Conservation (phyloP, 495 filamentous ascomycete genomes). For the Letharia columbiana region DNA sequence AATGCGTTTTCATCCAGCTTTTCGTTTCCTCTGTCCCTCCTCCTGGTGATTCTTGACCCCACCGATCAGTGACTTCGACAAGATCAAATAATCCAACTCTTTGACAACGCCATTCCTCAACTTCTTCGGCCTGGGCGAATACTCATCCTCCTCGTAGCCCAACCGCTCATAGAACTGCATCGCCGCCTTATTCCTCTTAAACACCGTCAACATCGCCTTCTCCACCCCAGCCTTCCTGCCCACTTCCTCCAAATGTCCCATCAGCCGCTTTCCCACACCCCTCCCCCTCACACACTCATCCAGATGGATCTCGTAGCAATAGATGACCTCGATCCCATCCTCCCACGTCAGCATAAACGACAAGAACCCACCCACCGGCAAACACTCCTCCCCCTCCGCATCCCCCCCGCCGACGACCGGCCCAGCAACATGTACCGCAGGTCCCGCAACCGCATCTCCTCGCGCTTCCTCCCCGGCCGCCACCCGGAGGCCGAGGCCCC, state of each 20-base stretch:
- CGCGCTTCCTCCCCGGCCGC: constrained; percentile 57
- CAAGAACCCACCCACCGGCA: constrained; percentile 48
- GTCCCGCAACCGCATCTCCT: constrained; percentile 68
- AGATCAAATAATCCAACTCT: constrained; percentile 58
- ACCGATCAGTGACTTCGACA: constrained; percentile 50
- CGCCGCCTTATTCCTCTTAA: constrained; percentile 55
- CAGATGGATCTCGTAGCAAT: constrained; percentile 86
- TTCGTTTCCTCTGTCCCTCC: constrained; percentile 10
- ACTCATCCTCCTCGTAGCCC: constrained; percentile 61
- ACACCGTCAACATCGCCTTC: constrained; percentile 83
- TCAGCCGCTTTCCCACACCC: constrained; percentile 37
- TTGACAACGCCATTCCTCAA: constrained; percentile 57
- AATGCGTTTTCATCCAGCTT: constrained; percentile 3
- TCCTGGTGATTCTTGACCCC: neutral
- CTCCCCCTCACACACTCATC: constrained; percentile 41
- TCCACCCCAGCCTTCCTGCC: constrained; percentile 41
- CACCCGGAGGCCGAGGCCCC: constrained; percentile 55
- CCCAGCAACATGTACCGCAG: constrained; percentile 56
- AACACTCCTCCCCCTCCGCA: neutral
- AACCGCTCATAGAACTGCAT: constrained; percentile 56
- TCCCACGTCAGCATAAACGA: constrained; percentile 83
- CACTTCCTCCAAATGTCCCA: constrained; percentile 37
- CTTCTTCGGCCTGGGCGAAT: constrained; percentile 52
- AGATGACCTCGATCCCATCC: constrained; percentile 62
- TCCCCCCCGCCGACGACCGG: neutral